phyloP scores from a whole-genome alignment of 441 rosid species.

The Eutrema salsugineum region DNA sequence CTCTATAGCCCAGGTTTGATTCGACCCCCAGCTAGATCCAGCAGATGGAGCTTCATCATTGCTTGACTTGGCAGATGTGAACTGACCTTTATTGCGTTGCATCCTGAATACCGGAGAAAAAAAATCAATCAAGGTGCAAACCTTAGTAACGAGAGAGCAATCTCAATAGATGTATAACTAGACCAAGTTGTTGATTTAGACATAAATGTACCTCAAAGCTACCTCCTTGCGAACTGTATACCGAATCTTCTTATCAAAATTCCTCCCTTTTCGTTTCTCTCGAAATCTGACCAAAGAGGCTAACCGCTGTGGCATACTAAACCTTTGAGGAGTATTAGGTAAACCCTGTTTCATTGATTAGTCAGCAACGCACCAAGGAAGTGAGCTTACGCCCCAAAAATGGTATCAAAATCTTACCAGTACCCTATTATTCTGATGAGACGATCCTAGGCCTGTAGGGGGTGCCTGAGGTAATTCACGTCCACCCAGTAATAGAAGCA shows the following conservation, averaged over 20 bases:
- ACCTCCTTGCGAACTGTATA: constrained; percentile 68
- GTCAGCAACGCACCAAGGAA: constrained; percentile 19
- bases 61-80: constrained; percentile 47
- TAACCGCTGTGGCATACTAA: constrained; percentile 52
- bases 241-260: constrained; percentile 68
- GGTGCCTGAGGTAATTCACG: constrained; percentile 41
- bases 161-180: not conserved
- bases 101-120: constrained; percentile 34
- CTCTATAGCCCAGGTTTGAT: constrained; percentile 40
- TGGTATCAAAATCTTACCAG: not conserved
- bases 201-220: constrained; percentile 49
- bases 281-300: constrained; percentile 66
- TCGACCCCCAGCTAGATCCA: constrained; percentile 45
- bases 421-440: constrained; percentile 40
- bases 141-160: not conserved
- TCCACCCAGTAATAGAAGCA: constrained; percentile 52
- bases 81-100: constrained; percentile 60
- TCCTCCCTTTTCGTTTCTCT: constrained; percentile 60
- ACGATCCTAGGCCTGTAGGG: constrained; percentile 31
- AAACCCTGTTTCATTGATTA: constrained; percentile 31
- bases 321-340: constrained; percentile 45
- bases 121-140: not conserved
- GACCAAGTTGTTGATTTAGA: not conserved
- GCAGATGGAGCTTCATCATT: constrained; percentile 50
- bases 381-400: not conserved